A percentile compares a stretch with the other conserved stretches of the same genome.
These are phyloP conservation scores for Zasmidium cellare DNA, from an alignment of 2,329 filamentous ascomycete species.

Conservation along the genomic window DNA sequence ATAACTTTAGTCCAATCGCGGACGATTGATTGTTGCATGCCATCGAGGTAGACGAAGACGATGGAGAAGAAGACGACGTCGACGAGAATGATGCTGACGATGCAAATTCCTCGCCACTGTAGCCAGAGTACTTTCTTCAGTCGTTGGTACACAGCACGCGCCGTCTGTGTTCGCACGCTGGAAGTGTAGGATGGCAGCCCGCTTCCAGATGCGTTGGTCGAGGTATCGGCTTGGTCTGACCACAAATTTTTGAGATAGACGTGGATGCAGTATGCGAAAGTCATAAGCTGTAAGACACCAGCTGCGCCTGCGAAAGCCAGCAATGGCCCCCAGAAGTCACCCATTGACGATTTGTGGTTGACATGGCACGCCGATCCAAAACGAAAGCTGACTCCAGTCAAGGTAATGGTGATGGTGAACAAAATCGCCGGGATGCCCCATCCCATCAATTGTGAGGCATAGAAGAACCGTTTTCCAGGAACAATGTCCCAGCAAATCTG, in stretches of 20 bases:
- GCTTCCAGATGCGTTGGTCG: constrained; percentile 59
- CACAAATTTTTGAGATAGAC: constrained; percentile 83
- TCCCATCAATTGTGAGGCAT: constrained; percentile 73
- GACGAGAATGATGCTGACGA: constrained; percentile 84
- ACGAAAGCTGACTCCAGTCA: constrained; percentile 91
- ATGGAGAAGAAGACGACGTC: constrained; percentile 94
- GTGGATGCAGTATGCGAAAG: constrained; percentile 86
- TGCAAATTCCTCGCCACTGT: constrained; percentile 90
- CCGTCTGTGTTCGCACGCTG: constrained; percentile 77
- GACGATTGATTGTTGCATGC: constrained; percentile 60
- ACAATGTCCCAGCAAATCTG: constrained; percentile 95
- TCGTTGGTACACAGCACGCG: constrained; percentile 83
- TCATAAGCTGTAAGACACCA: constrained; percentile 77
- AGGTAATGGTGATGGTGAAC: constrained; percentile 71
- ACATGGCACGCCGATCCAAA: constrained; percentile 93
- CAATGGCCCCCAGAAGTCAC: constrained; percentile 87
- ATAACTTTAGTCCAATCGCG: constrained; percentile 57
- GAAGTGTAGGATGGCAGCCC: constrained; percentile 70
- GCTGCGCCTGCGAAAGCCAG: constrained; percentile 75
- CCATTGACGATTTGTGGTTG: constrained; percentile 81
- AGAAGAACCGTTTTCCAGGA: constrained; percentile 87
- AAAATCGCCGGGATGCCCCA: constrained; percentile 82
- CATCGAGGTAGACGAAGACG: constrained; percentile 85
- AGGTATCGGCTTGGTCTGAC: constrained; percentile 61
- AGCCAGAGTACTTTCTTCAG: constrained; percentile 83